These are phyloP conservation scores for Yamadazyma membranifaciens DNA, from an alignment of 1,139 yeast genomes.

Conservation along the genomic window DNA sequence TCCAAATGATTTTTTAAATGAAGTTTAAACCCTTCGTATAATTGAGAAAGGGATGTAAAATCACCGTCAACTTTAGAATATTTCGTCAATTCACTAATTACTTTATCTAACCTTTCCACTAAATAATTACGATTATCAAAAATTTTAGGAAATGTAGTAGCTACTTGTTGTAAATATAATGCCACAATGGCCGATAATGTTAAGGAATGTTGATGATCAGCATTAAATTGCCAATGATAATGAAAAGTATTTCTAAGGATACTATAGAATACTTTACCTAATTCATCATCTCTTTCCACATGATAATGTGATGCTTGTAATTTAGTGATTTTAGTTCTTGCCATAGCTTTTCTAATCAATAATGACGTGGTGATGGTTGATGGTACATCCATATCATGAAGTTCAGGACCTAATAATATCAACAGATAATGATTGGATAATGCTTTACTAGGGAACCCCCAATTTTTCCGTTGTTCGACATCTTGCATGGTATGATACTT, in stretches of 20 bases:
- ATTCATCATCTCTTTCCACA: slow-evolving; percentile 15
- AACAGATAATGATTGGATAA: slow-evolving; percentile 10
- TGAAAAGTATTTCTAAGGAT: slow-evolving; percentile 18
- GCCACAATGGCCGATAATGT: slow-evolving; percentile 13
- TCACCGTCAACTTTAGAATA: slow-evolving; percentile 6
- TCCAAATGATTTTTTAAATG: slow-evolving; percentile 14
- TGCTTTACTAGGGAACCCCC: slow-evolving; percentile 14
- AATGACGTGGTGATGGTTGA: slow-evolving; percentile 12
- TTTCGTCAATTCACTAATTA: slow-evolving; percentile 10
- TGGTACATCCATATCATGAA: slow-evolving; percentile 11
- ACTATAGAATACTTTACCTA: slow-evolving; percentile 17
- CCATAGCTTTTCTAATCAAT: slow-evolving; percentile 11
- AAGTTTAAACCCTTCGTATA: slow-evolving; percentile 12
- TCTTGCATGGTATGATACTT: slow-evolving; percentile 12
- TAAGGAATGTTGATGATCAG: not conserved
- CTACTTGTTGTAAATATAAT: slow-evolving; percentile 8
- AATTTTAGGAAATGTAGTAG: slow-evolving; percentile 6
- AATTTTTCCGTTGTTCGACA: slow-evolving; percentile 10
- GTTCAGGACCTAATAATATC: slow-evolving; percentile 20
- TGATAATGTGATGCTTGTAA: not conserved
- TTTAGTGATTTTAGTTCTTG: not conserved
- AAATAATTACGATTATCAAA: slow-evolving; percentile 9
- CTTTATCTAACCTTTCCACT: slow-evolving; percentile 8
- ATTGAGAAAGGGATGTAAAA: slow-evolving; percentile 9
- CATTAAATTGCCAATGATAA: slow-evolving; percentile 4